Percentiles rank a stretch among this genome's conserved stretches.
These are phyloP conservation scores for Insectozyma bohioensis DNA, from an alignment of 1,139 yeast genomes.

Conservation along the genomic window DNA sequence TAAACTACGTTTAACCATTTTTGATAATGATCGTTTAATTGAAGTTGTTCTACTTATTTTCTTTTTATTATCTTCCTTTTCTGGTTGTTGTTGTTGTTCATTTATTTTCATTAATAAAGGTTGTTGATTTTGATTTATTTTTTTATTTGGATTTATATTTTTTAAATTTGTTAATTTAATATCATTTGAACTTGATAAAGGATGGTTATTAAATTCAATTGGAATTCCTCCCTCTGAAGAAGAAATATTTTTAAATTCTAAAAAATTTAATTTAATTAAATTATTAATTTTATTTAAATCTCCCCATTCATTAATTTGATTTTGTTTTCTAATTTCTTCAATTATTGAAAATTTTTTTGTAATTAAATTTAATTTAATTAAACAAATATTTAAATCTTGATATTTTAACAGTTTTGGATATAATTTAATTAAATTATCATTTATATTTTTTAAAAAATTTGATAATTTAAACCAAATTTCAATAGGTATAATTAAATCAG, in stretches of 20 bases:
- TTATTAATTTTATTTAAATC: slow-evolving; percentile 12
- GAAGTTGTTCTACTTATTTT: slow-evolving; percentile 7
- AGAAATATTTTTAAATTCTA: slow-evolving; percentile 11
- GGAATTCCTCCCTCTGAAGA: slow-evolving; percentile 4
- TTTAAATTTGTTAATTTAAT: slow-evolving; percentile 1
- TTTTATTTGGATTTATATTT: background rate
- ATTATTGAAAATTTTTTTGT: slow-evolving; percentile 12
- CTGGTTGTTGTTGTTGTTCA: background rate
- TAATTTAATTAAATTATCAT: slow-evolving; percentile 11
- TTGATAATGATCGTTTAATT: slow-evolving; percentile 11
- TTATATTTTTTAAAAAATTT: slow-evolving; percentile 12
- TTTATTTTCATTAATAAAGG: background rate
- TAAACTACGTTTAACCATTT: slow-evolving; percentile 11
- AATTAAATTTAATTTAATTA: slow-evolving; percentile 13
- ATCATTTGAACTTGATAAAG: slow-evolving; percentile 11
- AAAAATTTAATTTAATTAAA: slow-evolving; percentile 11
- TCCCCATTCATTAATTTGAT: slow-evolving; percentile 9
- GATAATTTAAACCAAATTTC: slow-evolving; percentile 16
- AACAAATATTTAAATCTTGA: slow-evolving; percentile 14
- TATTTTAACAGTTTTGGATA: slow-evolving; percentile 7
- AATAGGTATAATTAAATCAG: slow-evolving; percentile 12
- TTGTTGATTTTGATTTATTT: background rate
- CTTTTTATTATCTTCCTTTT: no score
- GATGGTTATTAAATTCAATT: slow-evolving; percentile 10
- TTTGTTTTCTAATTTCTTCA: slow-evolving; percentile 11